A percentile compares a stretch with the other conserved stretches of the same genome.
Conservation (phyloP, 345 rosid genomes). For the Conringia planisiliqua region DNA sequence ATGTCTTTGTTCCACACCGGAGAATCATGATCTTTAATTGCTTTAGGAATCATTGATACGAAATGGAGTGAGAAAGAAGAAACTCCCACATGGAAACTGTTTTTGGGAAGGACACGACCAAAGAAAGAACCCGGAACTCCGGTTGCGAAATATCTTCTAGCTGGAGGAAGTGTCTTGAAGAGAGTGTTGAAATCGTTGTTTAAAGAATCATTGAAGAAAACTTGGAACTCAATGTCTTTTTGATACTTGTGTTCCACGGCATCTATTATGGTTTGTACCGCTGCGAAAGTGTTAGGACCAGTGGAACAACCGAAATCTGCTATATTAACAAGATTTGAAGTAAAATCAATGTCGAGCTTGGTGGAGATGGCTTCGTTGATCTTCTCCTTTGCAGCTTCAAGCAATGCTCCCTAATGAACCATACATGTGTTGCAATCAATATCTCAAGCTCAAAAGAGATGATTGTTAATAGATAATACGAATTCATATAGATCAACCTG, state of each 20-base stretch:
- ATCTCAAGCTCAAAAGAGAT: background rate
- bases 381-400: conserved; percentile 19
- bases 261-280: conserved; percentile 31
- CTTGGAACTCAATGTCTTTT: conserved; percentile 25
- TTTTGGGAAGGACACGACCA: conserved; percentile 39
- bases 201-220: conserved; percentile 37
- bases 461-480: background rate
- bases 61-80: conserved; percentile 37
- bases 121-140: conserved; percentile 32
- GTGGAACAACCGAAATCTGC: conserved; percentile 39
- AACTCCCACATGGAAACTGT: conserved; percentile 37
- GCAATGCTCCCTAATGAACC: conserved; percentile 12
- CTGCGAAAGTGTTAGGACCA: conserved; percentile 34
- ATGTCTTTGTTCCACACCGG: conserved; percentile 9
- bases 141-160: conserved; percentile 19
- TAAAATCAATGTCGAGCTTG: conserved; percentile 6
- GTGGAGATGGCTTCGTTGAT: conserved; percentile 13
- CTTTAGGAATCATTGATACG: conserved; percentile 34
- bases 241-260: conserved; percentile 7
- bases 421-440: background rate
- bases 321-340: background rate
- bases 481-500: background rate
- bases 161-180: conserved; percentile 27
- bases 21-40: conserved; percentile 4
- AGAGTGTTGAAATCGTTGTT: conserved; percentile 36